Base-by-base conservation (phyloP, 371 early-diverging fungal genomes). In the Amoeboaphelidium occidentale region DNA sequence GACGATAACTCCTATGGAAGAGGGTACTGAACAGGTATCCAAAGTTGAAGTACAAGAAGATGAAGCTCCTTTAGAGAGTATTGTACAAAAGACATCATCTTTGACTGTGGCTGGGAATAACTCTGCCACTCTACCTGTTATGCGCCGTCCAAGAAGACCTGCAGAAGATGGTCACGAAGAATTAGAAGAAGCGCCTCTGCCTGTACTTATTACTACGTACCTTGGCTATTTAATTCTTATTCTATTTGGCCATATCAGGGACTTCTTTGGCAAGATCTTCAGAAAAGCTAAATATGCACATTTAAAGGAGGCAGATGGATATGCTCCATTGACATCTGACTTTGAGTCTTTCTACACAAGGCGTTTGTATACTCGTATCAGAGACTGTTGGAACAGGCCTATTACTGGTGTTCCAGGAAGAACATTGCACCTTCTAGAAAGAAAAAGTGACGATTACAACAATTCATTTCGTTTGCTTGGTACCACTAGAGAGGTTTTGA, bases 341-440 rank as follows among this genome's bases (percentile, higher is more conserved):
- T 85, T 96, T 72, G 89, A 97, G 57, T 88, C 87, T 56, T 90
- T 99, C 67, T 98, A 89, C 70, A 84, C 81, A 46, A 73, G 99
- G 50, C 76, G 90, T 51, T 65, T 97, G 46, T 97, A 96, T 64
- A 64, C 72, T 48, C 78, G 98, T 48, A 92, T 97, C 57, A 74
- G 84, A 28, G 99, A 99, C 69, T 85, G 84, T 61, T 97, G 89
- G 70, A 89, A 92, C 62, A 75, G 96, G 13, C 98, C 98, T 13
- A 87, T 94, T 49, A 86, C 87, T 20, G 80, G 85, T 42, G 88
- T 91, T 3, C 89, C 99, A 3, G 90, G 93, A n/a, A 71, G 92
- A 42, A 77, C 75, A 44, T 76, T 97, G 42, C 76, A 69, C 24
- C 64, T 96, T 42, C 61, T 94, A 39, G 89, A 90, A 41, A 77